Conservation (phyloP, 1,284 basidiomycete species). For the Boletus sp. region DNA sequence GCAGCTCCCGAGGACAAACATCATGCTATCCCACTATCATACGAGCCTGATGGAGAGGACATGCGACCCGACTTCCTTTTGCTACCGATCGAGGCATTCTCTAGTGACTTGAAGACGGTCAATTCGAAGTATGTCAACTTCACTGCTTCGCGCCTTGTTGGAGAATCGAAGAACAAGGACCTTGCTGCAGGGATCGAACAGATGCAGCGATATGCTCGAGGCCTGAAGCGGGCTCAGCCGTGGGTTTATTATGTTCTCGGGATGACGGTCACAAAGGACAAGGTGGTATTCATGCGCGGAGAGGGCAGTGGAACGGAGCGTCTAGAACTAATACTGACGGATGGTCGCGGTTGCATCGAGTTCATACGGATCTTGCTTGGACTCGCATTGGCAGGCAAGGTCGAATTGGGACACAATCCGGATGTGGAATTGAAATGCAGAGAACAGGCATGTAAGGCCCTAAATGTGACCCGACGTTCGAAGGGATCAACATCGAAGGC, state of each 20-base stretch:
- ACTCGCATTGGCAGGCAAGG: too few species aligned
- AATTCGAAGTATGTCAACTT: constrained; percentile 21
- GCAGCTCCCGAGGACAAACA: constrained; percentile 11
- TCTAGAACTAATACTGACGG: too few species aligned
- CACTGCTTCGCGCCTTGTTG: constrained; percentile 17
- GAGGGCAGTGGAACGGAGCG: constrained; percentile 22
- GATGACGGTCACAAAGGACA: constrained; percentile 13
- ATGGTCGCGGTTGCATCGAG: constrained; percentile 11
- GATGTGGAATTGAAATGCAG: too few species aligned
- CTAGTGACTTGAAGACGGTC: not conserved
- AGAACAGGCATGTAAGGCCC: too few species aligned
- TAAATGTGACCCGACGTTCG: too few species aligned
- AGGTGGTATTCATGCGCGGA: constrained; percentile 19
- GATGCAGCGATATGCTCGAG: constrained; percentile 16
- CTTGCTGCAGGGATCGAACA: constrained; percentile 6
- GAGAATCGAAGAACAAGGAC: constrained; percentile 16
- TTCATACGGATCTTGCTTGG: constrained; percentile 6
- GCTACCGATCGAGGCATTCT: constrained; percentile 21
- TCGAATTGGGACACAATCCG: too few species aligned
- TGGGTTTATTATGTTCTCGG: constrained; percentile 20
- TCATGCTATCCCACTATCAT: constrained; percentile 17
- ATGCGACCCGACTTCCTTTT: constrained; percentile 25
- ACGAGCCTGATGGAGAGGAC: constrained; percentile 19
- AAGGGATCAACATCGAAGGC: too few species aligned
- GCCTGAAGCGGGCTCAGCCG: constrained; percentile 19